Conservation (phyloP, 1,284 basidiomycete species). For the Ustilago trichophora region DNA sequence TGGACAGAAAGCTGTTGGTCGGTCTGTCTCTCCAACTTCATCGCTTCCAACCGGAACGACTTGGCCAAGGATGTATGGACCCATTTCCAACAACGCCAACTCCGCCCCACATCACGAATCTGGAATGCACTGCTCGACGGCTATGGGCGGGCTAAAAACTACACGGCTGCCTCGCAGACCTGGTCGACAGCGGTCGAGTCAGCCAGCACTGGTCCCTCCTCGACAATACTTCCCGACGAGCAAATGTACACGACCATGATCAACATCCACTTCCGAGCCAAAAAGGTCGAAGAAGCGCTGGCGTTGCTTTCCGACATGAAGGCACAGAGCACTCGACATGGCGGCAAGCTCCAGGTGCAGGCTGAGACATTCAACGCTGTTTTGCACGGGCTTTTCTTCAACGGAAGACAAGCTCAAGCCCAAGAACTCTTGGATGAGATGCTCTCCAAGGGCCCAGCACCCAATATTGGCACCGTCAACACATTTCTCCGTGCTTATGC, state of each 20-base stretch:
- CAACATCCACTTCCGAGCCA: slow-evolving; percentile 33
- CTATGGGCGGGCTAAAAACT: slow-evolving; percentile 46
- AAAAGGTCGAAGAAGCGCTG: slow-evolving; percentile 35
- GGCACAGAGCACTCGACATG: slow-evolving; percentile 6
- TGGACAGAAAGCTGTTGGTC: slow-evolving; percentile 59
- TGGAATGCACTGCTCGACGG: slow-evolving; percentile 58
- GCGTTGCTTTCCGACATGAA: slow-evolving; percentile 40
- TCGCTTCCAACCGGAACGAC: slow-evolving; percentile 37
- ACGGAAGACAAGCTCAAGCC: slow-evolving; percentile 24
- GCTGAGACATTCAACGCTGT: slow-evolving; percentile 57
- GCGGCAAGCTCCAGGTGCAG: slow-evolving; percentile 15
- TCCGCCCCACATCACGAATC: slow-evolving; percentile 30
- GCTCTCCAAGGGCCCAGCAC: slow-evolving; percentile 39
- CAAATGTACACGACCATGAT: slow-evolving; percentile 60
- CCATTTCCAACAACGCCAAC: slow-evolving; percentile 12
- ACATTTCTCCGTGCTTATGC: slow-evolving; percentile 51
- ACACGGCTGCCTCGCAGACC: slow-evolving; percentile 32
- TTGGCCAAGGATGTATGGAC: slow-evolving; percentile 52
- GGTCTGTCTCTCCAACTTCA: slow-evolving; percentile 46
- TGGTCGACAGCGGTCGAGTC: slow-evolving; percentile 40
- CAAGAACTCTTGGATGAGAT: slow-evolving; percentile 41
- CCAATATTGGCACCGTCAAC: slow-evolving; percentile 58
- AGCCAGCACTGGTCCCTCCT: neutral
- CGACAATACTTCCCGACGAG: slow-evolving; percentile 30
- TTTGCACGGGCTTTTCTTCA: slow-evolving; percentile 45